Base-by-base conservation (phyloP, 768 basidiomycete species). In the Cystobasidiopsis lactophilus region DNA sequence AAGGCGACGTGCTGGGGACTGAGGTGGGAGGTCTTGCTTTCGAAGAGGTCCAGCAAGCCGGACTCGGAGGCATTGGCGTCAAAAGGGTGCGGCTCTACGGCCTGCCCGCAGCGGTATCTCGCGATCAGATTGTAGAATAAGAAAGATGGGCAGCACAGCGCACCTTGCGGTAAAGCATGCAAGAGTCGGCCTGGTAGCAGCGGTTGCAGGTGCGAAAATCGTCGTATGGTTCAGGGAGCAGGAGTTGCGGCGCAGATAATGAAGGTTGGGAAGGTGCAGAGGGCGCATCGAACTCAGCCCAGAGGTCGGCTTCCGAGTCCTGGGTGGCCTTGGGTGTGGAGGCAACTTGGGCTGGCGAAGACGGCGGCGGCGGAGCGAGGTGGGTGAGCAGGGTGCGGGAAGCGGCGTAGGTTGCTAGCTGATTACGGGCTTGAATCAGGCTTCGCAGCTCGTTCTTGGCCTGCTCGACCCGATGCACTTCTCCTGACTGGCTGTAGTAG, bases 401-500 rank as follows among this genome's bases (percentile, higher is more conserved):
- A 13, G 44, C 5, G 35, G 26, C 76, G 63, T 78, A 85, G 1
- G 71, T 70, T 0, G 85, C 85, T 66, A 96, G 72, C 61, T 81
- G 79, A 64, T 98, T 98, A 55, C 93, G 71, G 13, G 75, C 75
- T 16, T 74, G 69, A n/a, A 96, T 70, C 44, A 98, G 71, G 0
- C 78, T 84, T 24, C 84, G 73, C 27, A 98, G 66, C 66, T 98
- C 93, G 64, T 85, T 83, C 52, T 78, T 68, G 5, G 75, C 73
- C 11, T 78, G 74, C 19, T 83, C 79, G 1, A 98, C 88, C 10
- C 77, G 72, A 9, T 86, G 76, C 40, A 93, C 77, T 55, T 85
- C 79, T 55, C 86, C 83, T 59, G 75, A 79, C 65, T 93, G 88
- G 1, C 89, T 89, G 64, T 98, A 98, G 63, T 85, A 95, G 30